These are phyloP conservation scores for Sorghum bicolor DNA, from an alignment of 176 grass and related monocot species.

Conservation along the genomic window Sorghum_bicolor_NCBIv3 NC_012872.2:3770501-3771000, in stretches of 20 bases:
- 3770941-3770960: no score
- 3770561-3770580: constrained; percentile 46
- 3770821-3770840: constrained; percentile 53
- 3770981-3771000: constrained; percentile 77
- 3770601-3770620: constrained; percentile 90
- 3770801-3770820: constrained; percentile 56
- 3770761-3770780: constrained; percentile 19
- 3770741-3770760: not conserved
- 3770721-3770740: no score
- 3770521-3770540: not conserved
- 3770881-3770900: constrained; percentile 67
- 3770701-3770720: not conserved
- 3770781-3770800: constrained; percentile 82
- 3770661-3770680: not conserved
- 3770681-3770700: not conserved
- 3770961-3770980: no score
- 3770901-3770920: no score
- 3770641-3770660: constrained; percentile 57
- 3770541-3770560: not conserved
- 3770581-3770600: constrained; percentile 59
- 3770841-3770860: constrained; percentile 63
- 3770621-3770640: constrained; percentile 84
- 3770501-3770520: not conserved
- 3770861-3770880: constrained; percentile 68
- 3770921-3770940: no score